phyloP scores from a whole-genome alignment of 75 land plant genomes.

The Selaginella moellendorffii region DNA sequence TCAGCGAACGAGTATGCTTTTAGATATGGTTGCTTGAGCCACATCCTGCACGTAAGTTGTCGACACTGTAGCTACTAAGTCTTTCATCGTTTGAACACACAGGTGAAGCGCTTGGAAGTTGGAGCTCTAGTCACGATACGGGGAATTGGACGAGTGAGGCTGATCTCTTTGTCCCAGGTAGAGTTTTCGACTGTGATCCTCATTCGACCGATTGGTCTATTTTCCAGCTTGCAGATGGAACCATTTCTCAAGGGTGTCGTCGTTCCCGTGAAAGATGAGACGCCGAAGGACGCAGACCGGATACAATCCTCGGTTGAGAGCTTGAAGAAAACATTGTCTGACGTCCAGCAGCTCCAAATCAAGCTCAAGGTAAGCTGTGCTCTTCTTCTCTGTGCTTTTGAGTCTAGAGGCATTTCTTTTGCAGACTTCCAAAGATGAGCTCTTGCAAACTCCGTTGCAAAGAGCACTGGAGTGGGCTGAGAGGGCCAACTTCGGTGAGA shows the following conservation, averaged over 20 bases:
- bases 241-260: slow-evolving; percentile 66
- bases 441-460: slow-evolving; percentile 44
- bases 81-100: too few species aligned
- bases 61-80: too few species aligned
- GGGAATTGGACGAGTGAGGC: slow-evolving; percentile 69
- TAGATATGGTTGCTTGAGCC: slow-evolving; percentile 63
- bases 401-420: background rate
- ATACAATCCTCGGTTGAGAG: slow-evolving; percentile 23
- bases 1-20: slow-evolving; percentile 41
- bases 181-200: background rate
- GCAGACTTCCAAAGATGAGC: slow-evolving; percentile 49
- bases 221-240: slow-evolving; percentile 36
- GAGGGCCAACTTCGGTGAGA: slow-evolving; percentile 23
- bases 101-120: slow-evolving; percentile 58
- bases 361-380: slow-evolving; percentile 49
- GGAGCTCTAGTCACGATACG: slow-evolving; percentile 74
- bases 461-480: slow-evolving; percentile 68
- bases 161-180: slow-evolving; percentile 46
- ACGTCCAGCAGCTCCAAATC: slow-evolving; percentile 61
- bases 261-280: slow-evolving; percentile 38
- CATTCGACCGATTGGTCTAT: background rate
- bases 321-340: slow-evolving; percentile 33
- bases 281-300: slow-evolving; percentile 11
- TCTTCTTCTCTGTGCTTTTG: background rate
- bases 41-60: slow-evolving; percentile 57